A percentile compares a stretch with the other conserved stretches of the same genome.
Evolutionary conservation across 2,329 filamentous ascomycete genomes (phyloP).

Genomic region (Macrophomina phaseolina): DNA sequence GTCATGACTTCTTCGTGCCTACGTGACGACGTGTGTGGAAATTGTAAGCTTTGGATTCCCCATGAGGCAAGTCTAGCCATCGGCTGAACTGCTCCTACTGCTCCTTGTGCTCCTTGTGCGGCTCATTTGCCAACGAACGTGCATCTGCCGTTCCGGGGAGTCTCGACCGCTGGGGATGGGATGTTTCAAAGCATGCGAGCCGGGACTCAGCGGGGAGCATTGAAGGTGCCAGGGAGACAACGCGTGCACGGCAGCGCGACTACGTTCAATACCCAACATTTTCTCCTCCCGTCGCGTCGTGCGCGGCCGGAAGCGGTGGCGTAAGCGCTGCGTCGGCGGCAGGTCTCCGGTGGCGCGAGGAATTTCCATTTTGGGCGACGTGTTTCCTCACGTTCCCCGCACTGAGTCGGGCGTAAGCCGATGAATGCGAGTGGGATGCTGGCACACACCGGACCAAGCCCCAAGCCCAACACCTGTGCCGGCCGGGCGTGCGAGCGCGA

Average conservation of each 20-base stretch:
- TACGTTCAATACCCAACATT: neutral
- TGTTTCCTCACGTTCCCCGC: neutral
- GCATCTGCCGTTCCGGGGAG: neutral
- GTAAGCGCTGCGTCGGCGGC: neutral
- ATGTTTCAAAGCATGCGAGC: neutral
- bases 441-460: constrained; percentile 4
- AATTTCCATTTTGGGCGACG: neutral
- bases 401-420: constrained; percentile 12
- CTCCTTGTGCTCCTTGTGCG: neutral
- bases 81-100: neutral
- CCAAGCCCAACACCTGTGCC: constrained; percentile 12
- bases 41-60: neutral
- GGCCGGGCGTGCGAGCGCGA: constrained; percentile 7
- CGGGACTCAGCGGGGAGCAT: neutral
- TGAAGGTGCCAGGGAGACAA: neutral
- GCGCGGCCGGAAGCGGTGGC: no score
- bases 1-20: neutral
- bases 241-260: neutral
- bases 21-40: neutral
- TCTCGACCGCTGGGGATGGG: neutral
- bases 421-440: neutral
- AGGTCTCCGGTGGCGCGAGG: neutral
- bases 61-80: constrained; percentile 4
- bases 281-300: neutral
- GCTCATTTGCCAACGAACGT: no score